Conservation (phyloP, 768 basidiomycete genomes). For the Mycena sanguinolenta region DNA sequence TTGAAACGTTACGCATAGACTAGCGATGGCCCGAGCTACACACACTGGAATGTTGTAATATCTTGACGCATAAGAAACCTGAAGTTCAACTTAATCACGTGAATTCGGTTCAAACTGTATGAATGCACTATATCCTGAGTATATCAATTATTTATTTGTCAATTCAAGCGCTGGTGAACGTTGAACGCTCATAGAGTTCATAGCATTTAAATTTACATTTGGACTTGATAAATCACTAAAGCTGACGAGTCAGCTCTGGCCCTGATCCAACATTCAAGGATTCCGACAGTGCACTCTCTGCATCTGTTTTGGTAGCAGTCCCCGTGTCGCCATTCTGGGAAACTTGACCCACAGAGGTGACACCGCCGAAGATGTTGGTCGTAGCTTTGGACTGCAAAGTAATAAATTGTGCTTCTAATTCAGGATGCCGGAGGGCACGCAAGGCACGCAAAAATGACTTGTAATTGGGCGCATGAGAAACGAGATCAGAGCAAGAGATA, state of each 20-base stretch:
- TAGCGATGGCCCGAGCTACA: no score
- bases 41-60: no score
- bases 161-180: background rate
- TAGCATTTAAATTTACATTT: background rate
- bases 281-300: background rate
- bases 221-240: background rate
- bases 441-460: constrained; percentile 26
- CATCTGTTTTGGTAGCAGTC: background rate
- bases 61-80: no score
- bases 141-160: no score
- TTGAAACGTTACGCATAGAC: no score
- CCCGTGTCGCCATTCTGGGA: background rate
- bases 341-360: background rate
- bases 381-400: background rate
- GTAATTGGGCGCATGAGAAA: background rate
- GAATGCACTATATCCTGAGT: no score
- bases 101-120: background rate
- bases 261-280: background rate
- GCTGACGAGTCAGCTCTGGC: background rate
- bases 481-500: background rate
- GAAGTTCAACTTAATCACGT: background rate
- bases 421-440: constrained; percentile 2
- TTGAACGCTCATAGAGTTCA: background rate
- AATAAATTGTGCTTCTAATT: background rate
- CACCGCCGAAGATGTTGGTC: background rate